Evolutionary conservation across 1,284 basidiomycete genomes (phyloP).

Genomic region (Chalciporus piperatoides): DNA sequence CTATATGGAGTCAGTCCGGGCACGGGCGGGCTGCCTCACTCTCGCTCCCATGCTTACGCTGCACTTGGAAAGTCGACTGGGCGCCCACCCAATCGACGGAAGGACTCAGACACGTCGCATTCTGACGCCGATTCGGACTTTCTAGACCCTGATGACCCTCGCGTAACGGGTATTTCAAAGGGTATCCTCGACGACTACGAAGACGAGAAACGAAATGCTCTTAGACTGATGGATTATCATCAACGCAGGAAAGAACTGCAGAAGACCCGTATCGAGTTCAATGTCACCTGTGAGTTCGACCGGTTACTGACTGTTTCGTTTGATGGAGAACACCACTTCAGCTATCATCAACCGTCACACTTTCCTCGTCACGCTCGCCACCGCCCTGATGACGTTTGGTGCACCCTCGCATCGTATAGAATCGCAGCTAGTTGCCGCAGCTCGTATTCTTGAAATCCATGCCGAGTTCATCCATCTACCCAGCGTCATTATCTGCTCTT

Average conservation of each 20-base stretch:
- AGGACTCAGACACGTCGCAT: conserved; percentile 23
- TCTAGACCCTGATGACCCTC: conserved; percentile 54
- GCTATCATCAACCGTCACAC: conserved; percentile 55
- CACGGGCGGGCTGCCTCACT: conserved; percentile 26
- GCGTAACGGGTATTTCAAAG: conserved; percentile 43
- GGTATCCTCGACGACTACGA: conserved; percentile 51
- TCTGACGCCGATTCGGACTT: conserved; percentile 41
- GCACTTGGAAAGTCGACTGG: conserved; percentile 2
- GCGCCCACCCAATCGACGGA: conserved; percentile 11
- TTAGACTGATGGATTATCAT: conserved; percentile 63
- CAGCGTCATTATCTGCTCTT: conserved; percentile 77
- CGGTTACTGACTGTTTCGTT: background rate
- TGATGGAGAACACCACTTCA: conserved; percentile 19
- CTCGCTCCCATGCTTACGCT: conserved; percentile 27
- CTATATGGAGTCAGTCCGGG: conserved; percentile 40
- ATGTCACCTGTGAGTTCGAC: conserved; percentile 53
- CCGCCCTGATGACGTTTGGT: conserved; percentile 66
- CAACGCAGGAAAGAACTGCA: conserved; percentile 59
- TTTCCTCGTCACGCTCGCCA: conserved; percentile 62
- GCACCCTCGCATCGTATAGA: conserved; percentile 71
- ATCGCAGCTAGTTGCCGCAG: conserved; percentile 67
- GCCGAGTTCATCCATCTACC: conserved; percentile 81
- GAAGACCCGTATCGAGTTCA: conserved; percentile 64
- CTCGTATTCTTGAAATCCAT: conserved; percentile 78
- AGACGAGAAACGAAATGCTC: conserved; percentile 53